Conservation (phyloP, 805 yeast species). For the Wickerhamiella vanderwaltii region DNA sequence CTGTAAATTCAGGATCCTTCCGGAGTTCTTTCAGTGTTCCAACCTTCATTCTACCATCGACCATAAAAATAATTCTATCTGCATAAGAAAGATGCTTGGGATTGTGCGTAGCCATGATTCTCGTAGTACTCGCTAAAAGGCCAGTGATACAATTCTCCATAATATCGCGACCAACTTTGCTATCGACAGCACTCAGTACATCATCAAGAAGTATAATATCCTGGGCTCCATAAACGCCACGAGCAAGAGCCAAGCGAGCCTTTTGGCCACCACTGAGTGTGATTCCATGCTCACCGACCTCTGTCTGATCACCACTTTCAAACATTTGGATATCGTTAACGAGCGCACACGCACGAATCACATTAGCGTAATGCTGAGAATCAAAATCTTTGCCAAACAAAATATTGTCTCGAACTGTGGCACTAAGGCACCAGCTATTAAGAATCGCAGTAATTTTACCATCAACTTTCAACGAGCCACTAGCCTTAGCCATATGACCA, state of each 20-base stretch:
- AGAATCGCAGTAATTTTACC: conserved; percentile 49
- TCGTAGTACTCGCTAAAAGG: conserved; percentile 43
- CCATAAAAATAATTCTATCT: conserved; percentile 53
- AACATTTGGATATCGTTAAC: conserved; percentile 40
- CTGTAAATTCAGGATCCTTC: not conserved
- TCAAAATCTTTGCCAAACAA: conserved; percentile 51
- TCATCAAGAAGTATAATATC: conserved; percentile 67
- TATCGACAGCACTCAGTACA: conserved; percentile 79
- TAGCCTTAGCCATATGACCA: conserved; percentile 50
- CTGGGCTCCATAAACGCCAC: conserved; percentile 59
- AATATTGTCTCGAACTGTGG: conserved; percentile 64
- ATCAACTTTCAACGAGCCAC: conserved; percentile 41
- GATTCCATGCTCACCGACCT: conserved; percentile 83
- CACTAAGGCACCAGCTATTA: conserved; percentile 75
- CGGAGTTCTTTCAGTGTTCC: conserved; percentile 49
- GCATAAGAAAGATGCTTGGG: conserved; percentile 57
- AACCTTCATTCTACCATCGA: conserved; percentile 34
- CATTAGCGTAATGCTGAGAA: conserved; percentile 37
- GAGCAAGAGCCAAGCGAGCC: conserved; percentile 71
- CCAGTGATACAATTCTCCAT: conserved; percentile 59
- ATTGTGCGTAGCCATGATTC: conserved; percentile 77
- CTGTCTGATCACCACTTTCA: conserved; percentile 26
- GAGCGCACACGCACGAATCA: conserved; percentile 54
- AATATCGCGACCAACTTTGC: conserved; percentile 69
- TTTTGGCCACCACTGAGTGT: conserved; percentile 86